A percentile compares a stretch with the other conserved stretches of the same genome.
Conservation (phyloP, 805 yeast species). For the Kodamaea neixiangensis region DNA sequence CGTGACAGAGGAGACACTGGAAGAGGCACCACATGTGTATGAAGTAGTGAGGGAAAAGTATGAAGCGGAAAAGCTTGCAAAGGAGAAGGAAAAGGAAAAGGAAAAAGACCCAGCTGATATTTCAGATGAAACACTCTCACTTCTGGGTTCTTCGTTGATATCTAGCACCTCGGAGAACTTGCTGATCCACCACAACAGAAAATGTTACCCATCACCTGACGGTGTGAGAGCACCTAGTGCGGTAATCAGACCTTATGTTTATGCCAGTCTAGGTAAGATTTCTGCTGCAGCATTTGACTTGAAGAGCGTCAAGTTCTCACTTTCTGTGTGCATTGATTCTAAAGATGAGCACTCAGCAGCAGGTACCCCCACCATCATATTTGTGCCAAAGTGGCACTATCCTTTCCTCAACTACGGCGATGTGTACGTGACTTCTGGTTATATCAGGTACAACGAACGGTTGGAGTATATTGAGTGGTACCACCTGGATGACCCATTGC, state of each 20-base stretch:
- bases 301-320: constrained; percentile 43
- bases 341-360: constrained; percentile 8
- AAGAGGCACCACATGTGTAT: neutral
- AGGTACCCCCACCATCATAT: constrained; percentile 56
- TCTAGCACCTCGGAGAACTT: constrained; percentile 26
- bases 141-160: constrained; percentile 25
- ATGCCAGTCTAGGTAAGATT: constrained; percentile 62
- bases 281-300: constrained; percentile 60
- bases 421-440: constrained; percentile 58
- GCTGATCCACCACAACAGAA: constrained; percentile 26
- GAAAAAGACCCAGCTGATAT: neutral
- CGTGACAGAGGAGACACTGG: neutral
- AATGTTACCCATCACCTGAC: constrained; percentile 44
- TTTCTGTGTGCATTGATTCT: constrained; percentile 42
- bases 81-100: neutral
- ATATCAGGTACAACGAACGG: constrained; percentile 50
- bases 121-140: constrained; percentile 16
- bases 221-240: constrained; percentile 81
- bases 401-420: constrained; percentile 48
- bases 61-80: neutral
- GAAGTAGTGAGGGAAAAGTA: neutral
- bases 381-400: constrained; percentile 73
- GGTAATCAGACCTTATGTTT: constrained; percentile 73
- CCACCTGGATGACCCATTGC: constrained; percentile 42
- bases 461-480: constrained; percentile 70